Evolutionary conservation across 2,329 filamentous ascomycete genomes (phyloP).

Genomic region (Fusarium dimerum): DNA sequence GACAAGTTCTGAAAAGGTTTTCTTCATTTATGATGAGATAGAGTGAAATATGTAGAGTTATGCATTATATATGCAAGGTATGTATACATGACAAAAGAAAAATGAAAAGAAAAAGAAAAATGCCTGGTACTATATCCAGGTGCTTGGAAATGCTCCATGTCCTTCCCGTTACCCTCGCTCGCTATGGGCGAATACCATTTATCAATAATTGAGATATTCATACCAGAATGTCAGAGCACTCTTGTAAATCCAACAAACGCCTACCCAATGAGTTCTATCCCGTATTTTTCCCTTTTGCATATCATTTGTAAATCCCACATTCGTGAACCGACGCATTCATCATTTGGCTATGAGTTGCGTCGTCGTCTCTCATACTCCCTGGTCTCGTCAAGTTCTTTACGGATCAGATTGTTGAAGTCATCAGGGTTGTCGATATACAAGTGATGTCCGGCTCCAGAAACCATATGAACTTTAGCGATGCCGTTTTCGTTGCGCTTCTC

Average conservation of each 20-base stretch:
- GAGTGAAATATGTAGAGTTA: neutral
- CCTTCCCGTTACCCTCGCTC: neutral
- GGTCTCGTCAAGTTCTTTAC: slow-evolving; percentile 56
- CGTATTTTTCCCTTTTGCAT: neutral
- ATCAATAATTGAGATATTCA: too few relatives aligned
- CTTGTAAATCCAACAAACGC: slow-evolving; percentile 14
- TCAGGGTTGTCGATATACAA: slow-evolving; percentile 61
- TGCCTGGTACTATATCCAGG: neutral
- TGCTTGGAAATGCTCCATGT: neutral
- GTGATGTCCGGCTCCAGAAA: slow-evolving; percentile 62
- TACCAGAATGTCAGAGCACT: neutral
- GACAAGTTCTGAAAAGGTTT: too few relatives aligned
- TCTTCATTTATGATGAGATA: too few relatives aligned
- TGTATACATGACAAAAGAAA: neutral
- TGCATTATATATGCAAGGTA: neutral
- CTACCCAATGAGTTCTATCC: slow-evolving; percentile 10
- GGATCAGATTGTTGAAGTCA: slow-evolving; percentile 56
- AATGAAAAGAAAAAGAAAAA: neutral
- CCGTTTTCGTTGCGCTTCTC: slow-evolving; percentile 75
- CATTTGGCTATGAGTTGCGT: slow-evolving; percentile 10
- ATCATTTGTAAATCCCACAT: neutral
- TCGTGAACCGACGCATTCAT: too few relatives aligned
- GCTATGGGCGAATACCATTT: neutral
- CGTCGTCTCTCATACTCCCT: slow-evolving; percentile 32
- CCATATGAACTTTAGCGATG: slow-evolving; percentile 77